Evolutionary conservation across 768 basidiomycete species (phyloP).

Genomic region (Termitomyces sp.): DNA sequence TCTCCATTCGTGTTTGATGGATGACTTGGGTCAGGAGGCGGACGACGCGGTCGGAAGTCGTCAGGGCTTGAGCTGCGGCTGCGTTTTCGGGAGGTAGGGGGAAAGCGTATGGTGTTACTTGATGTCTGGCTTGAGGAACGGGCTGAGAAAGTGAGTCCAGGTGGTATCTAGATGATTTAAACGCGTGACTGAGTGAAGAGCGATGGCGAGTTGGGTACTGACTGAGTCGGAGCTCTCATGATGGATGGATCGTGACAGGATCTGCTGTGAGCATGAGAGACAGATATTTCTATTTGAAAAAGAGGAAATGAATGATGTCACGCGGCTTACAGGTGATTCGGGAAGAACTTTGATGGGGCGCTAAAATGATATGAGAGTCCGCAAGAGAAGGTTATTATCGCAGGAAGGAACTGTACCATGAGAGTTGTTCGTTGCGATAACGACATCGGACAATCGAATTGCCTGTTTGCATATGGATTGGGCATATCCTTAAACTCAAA

Average conservation of each 20-base stretch:
- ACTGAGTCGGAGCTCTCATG: background rate
- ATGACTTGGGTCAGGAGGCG: background rate
- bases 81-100: slow-evolving; percentile 6
- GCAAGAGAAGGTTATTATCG: background rate
- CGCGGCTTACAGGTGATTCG: slow-evolving; percentile 5
- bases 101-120: background rate
- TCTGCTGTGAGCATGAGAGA: background rate
- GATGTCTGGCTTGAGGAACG: background rate
- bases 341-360: slow-evolving; percentile 3
- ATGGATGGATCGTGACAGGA: background rate
- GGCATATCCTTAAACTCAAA: background rate
- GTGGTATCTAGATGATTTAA: slow-evolving; percentile 3
- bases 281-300: background rate
- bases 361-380: background rate
- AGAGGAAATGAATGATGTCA: background rate
- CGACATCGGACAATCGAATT: slow-evolving; percentile 4
- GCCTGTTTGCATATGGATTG: background rate
- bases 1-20: background rate
- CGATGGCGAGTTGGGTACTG: background rate
- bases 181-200: background rate
- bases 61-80: slow-evolving; percentile 6
- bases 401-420: background rate
- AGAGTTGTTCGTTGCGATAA: slow-evolving; percentile 1
- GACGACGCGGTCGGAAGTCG: background rate
- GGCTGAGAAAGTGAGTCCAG: slow-evolving; percentile 2